Percentiles rank a stretch among this genome's conserved stretches.
Conservation (phyloP, 306 rosid genomes). For the Trifolium dubium region DNA sequence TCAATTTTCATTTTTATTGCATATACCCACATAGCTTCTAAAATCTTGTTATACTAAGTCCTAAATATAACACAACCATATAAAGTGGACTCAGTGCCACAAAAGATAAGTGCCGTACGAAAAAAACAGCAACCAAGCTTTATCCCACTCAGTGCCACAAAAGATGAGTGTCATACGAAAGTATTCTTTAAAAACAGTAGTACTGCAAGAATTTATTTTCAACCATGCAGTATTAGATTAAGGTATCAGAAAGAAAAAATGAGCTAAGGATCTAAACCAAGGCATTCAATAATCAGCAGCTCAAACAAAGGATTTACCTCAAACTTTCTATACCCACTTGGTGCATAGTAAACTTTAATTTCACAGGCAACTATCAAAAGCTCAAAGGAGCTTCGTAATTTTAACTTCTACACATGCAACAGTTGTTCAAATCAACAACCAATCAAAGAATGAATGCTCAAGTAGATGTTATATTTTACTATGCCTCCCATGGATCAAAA, state of each 20-base stretch:
- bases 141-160: neutral
- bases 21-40: no score
- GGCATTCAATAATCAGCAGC: neutral
- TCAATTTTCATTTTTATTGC: no score
- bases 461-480: neutral
- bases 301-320: neutral
- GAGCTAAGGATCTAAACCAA: neutral
- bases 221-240: neutral
- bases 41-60: neutral
- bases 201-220: neutral
- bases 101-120: neutral
- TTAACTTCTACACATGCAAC: neutral
- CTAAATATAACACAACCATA: neutral
- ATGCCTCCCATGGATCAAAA: neutral
- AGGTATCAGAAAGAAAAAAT: neutral
- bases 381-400: neutral
- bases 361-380: neutral
- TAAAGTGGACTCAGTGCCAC: neutral
- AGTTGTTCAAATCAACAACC: neutral
- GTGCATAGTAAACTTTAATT: slow-evolving; percentile 13
- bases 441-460: neutral
- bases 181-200: neutral
- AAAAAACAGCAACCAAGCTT: no score
- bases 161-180: neutral
- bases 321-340: neutral